Evolutionary conservation across 2,329 filamentous ascomycete species (phyloP), one percentile per base, ranked within the genome.

Genomic region (Monilinia polystroma): DNA sequence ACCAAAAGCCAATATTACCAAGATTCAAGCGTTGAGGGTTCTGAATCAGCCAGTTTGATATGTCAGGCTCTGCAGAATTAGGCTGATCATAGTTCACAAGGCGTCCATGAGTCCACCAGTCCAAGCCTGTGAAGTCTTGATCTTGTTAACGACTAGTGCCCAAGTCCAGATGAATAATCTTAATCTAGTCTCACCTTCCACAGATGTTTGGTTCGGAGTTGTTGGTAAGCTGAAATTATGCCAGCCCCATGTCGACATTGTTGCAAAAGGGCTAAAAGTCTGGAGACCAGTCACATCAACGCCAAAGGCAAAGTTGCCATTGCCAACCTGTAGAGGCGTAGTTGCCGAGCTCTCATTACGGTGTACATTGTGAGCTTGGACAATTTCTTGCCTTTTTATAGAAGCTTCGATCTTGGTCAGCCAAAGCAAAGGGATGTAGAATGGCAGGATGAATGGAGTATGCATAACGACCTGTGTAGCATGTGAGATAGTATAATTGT

Each of bases 21-120:
- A 82, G 71, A 57, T 82, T 82, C 45, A 82, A 73, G 3, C 80
- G 76, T 32, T 82, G 80, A 0, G 79, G 80, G 55, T 81, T 82
- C n/a, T 79, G 77, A 41, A 83, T 83, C 26, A 85, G 74, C 84
- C 83, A 86, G 67, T 84, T 72, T 29, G 72, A 75, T 35, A 81
- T 81, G 11, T 77, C 74, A 20, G 73, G 72, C 63, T 81, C 72
- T 4, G 73, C 73, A 1, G 79, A 77, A 64, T 81, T 81, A 0
- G 79, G 78, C 67, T 79, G 78, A 26, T 76, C 76, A 72, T 81
- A 81, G 53, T 80, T 80, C 6, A 81, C 77, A 8, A 81, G 73
- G 10, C 78, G 72, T 29, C 74, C 79, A 68, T 81, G 79, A 6
- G 79, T 79, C 78, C 78, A 80, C 72, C 69, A 73, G 56, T 64